A percentile compares a stretch with the other conserved stretches of the same genome.
Evolutionary conservation across 345 rosid genomes (phyloP).

Genomic region (Citrus trifoliata): DNA sequence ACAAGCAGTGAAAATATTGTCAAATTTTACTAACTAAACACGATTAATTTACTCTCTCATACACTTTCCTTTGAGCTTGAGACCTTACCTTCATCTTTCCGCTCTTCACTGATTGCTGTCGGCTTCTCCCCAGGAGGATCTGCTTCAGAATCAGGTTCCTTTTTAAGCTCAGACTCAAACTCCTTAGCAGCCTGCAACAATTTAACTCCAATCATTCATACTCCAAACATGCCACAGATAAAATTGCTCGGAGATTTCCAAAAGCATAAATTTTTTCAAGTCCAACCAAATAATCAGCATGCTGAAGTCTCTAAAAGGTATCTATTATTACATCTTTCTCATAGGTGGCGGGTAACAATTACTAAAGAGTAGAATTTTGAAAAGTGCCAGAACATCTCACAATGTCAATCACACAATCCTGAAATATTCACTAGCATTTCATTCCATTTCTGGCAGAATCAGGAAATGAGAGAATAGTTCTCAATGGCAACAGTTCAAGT

Average conservation of each 20-base stretch:
- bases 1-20: background rate
- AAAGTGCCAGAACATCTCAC: background rate
- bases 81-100: conserved; percentile 42
- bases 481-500: background rate
- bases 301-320: background rate
- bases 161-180: conserved; percentile 92
- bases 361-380: background rate
- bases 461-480: background rate
- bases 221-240: background rate
- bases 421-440: background rate
- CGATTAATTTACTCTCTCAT: conserved; percentile 35
- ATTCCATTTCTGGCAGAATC: background rate
- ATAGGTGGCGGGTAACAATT: background rate
- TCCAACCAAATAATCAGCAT: background rate
- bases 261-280: background rate
- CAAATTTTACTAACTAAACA: conserved; percentile 6
- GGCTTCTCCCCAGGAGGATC: conserved; percentile 41
- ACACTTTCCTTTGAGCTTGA: conserved; percentile 69
- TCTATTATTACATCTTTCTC: background rate
- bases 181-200: conserved; percentile 90
- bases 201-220: conserved; percentile 1
- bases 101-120: conserved; percentile 37
- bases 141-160: conserved; percentile 52
- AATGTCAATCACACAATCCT: background rate
- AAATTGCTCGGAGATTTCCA: background rate